Evolutionary conservation across 805 yeast species (phyloP).

Genomic region (Candida suzukii): DNA sequence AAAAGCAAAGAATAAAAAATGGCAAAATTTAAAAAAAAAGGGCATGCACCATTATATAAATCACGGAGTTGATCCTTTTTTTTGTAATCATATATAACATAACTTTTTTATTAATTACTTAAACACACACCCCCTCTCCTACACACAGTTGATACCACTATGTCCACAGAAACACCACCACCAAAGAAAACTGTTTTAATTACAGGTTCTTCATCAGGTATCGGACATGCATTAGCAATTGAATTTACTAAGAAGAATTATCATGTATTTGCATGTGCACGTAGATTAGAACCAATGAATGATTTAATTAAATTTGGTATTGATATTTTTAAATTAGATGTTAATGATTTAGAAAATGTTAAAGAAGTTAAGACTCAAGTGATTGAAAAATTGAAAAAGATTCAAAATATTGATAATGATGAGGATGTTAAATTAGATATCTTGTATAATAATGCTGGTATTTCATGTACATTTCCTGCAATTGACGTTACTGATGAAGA

Average conservation of each 20-base stretch:
- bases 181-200: slow-evolving; percentile 34
- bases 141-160: too few relatives aligned
- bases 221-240: slow-evolving; percentile 41
- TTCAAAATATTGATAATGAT: slow-evolving; percentile 8
- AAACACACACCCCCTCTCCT: too few relatives aligned
- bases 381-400: slow-evolving; percentile 7
- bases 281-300: slow-evolving; percentile 57
- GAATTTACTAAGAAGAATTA: slow-evolving; percentile 38
- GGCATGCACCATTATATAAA: too few relatives aligned
- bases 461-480: slow-evolving; percentile 62
- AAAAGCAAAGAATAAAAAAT: too few relatives aligned
- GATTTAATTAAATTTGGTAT: slow-evolving; percentile 38
- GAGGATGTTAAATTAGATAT: slow-evolving; percentile 43
- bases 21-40: too few relatives aligned
- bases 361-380: slow-evolving; percentile 34
- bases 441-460: slow-evolving; percentile 61
- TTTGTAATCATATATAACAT: too few relatives aligned
- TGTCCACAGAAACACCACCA: too few relatives aligned
- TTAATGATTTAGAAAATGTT: slow-evolving; percentile 44
- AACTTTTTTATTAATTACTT: too few relatives aligned
- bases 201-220: slow-evolving; percentile 57
- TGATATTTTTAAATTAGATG: slow-evolving; percentile 47
- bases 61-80: too few relatives aligned
- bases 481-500: slow-evolving; percentile 54
- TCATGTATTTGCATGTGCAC: slow-evolving; percentile 66